Evolutionary conservation across 805 yeast species (phyloP), one percentile per base, ranked within the genome.

Genomic region (Spencermartinsiella europaea): DNA sequence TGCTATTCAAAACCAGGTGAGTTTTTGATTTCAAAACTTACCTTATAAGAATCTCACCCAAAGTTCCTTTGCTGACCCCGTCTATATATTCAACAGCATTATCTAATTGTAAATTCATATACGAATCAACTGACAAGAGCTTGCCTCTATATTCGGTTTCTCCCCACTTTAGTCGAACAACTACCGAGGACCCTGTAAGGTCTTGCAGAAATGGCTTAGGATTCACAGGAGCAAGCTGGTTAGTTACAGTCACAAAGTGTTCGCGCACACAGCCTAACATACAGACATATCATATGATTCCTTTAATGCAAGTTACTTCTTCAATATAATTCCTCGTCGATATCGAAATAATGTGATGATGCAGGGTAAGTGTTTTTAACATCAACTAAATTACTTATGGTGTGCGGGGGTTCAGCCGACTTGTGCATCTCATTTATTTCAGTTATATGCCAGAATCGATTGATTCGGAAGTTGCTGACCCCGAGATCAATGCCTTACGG

Each of bases 131-230:
- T 1, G 95, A 80, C 3, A 81, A 66, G 38, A 93, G 73, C 17
- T 65, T 75, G 1, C 99, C 99, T 49, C 71, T 76, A 65, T 93
- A 93, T 63, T 89, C 95, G 8, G 95, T 85, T 53, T 77, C 77
- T 60, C 89, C 91, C 83, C 96, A 93, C 63, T 93, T 93, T 51
- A 93, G 74, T 47, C 89, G 78, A 17, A 93, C 91, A 10, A 81
- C 68, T 10, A 91, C 89, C 28, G 69, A 72, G 48, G 81, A 74
- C 46, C 83, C 81, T n/a, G 84, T 73, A 38, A 93, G 76, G 20
- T 85, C 81, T 51, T 81, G 81, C 40, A 93, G 72, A 56, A 81
- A 93, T n/a, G 96, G 96, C 62, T 85, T 89, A 14, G 97, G 97
- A 59, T 88, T 87, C 19, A 83, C 71, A 15, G 95, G 93, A 34